Evolutionary conservation across 2,329 filamentous ascomycete genomes (phyloP).

Genomic region (Colletotrichum lentis): DNA sequence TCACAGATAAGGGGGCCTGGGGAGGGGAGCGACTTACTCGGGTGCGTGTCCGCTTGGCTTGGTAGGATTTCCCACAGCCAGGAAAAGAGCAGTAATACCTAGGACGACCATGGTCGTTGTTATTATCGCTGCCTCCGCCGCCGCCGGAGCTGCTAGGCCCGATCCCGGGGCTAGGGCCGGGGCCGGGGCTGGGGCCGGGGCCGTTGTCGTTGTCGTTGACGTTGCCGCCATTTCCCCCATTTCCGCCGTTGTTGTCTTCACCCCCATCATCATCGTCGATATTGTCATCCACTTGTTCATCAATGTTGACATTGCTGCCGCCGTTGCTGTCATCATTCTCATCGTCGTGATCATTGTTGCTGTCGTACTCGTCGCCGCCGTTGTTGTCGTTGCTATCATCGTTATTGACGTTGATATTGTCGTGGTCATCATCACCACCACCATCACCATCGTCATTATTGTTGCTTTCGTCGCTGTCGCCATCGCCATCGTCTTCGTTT

Average conservation of each 20-base stretch:
- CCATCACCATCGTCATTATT: too few species aligned
- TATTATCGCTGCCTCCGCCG: background rate
- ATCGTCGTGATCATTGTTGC: too few species aligned
- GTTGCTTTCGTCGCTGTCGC: too few species aligned
- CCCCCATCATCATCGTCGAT: background rate
- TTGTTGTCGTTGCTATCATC: too few species aligned
- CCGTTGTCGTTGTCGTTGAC: background rate
- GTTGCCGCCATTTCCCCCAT: too few species aligned
- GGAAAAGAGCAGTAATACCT: background rate
- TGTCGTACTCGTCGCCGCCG: too few species aligned
- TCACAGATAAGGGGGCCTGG: background rate
- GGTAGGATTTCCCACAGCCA: background rate
- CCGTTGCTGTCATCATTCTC: too few species aligned
- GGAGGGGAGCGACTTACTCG: background rate
- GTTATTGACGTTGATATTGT: too few species aligned
- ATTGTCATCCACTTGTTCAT: background rate
- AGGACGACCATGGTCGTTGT: too few species aligned
- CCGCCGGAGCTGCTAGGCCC: background rate
- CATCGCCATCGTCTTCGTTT: background rate
- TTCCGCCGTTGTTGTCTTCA: background rate
- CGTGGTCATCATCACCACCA: too few species aligned
- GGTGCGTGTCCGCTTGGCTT: background rate
- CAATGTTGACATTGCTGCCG: too few species aligned
- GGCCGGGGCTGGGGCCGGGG: background rate
- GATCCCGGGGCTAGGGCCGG: background rate